A percentile compares a stretch with the other conserved stretches of the same genome.
Conservation (phyloP, 2,329 filamentous ascomycete species). For the Arthrobotrys entomopaga region DNA sequence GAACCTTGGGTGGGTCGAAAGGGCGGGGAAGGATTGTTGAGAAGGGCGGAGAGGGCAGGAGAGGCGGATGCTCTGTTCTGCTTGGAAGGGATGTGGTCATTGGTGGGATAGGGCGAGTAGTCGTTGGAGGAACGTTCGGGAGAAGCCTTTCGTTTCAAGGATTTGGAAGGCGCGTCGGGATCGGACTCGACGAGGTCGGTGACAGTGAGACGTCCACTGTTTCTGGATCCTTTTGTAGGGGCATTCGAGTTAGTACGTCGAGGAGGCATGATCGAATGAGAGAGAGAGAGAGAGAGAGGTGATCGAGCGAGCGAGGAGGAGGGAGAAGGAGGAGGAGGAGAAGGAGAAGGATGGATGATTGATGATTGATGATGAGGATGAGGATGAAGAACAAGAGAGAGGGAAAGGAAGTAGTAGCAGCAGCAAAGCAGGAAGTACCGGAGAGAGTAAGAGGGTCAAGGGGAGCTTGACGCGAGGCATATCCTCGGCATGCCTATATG, state of each 20-base stretch:
- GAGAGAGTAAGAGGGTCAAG: not conserved
- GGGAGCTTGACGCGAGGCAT: conserved; percentile 8
- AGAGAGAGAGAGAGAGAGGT: not conserved
- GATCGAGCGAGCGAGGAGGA: not conserved
- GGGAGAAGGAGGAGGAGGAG: not conserved
- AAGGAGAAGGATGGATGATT: no score
- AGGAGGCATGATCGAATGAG: conserved; percentile 15
- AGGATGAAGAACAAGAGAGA: not conserved
- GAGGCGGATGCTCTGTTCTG: conserved; percentile 52
- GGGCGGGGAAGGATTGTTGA: conserved; percentile 42
- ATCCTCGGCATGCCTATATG: conserved; percentile 10
- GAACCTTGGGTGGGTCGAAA: conserved; percentile 43
- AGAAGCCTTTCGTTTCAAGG: conserved; percentile 50
- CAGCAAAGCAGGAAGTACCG: not conserved
- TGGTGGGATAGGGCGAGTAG: conserved; percentile 30
- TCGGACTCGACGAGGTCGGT: conserved; percentile 54
- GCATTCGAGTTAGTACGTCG: conserved; percentile 25
- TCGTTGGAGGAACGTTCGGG: conserved; percentile 45
- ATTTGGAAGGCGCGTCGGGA: conserved; percentile 50
- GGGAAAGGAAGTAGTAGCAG: not conserved
- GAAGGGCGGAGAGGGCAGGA: conserved; percentile 47
- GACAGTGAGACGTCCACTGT: conserved; percentile 40
- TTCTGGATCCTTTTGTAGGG: conserved; percentile 36
- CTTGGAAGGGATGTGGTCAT: conserved; percentile 35
- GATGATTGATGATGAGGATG: not conserved